These are phyloP conservation scores for Verticillium tricorpus DNA, from an alignment of 2,329 filamentous ascomycete genomes.

Conservation along the genomic window DNA sequence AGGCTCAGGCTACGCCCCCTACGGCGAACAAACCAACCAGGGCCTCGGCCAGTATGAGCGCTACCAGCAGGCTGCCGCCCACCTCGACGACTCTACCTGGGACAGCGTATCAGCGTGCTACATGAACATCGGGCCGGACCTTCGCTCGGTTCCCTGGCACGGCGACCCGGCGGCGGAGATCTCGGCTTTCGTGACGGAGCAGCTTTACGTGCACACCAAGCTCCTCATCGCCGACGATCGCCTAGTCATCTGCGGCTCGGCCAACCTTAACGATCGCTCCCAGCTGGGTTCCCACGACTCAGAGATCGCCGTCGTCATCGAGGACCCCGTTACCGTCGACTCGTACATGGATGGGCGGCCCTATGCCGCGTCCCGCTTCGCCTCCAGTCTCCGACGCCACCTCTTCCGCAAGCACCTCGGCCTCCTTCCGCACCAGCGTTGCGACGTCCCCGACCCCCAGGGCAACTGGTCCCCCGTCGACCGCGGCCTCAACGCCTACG, in stretches of 20 bases:
- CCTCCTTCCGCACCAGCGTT: conserved; percentile 68
- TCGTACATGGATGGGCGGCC: conserved; percentile 69
- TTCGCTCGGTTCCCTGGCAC: conserved; percentile 54
- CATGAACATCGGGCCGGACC: conserved; percentile 72
- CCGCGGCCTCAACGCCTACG: conserved; percentile 66
- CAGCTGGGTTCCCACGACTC: conserved; percentile 82
- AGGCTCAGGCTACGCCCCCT: conserved; percentile 37
- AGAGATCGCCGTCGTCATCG: conserved; percentile 85
- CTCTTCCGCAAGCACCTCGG: conserved; percentile 92
- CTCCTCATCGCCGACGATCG: conserved; percentile 57
- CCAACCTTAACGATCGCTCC: conserved; percentile 57
- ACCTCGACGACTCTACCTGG: conserved; percentile 54
- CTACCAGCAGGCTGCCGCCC: conserved; percentile 67
- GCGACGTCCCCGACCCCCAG: conserved; percentile 51
- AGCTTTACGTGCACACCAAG: conserved; percentile 53
- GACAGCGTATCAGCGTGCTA: conserved; percentile 77
- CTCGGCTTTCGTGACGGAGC: conserved; percentile 54
- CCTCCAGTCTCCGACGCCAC: conserved; percentile 74
- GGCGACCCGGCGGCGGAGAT: conserved; percentile 53
- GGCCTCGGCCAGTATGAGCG: conserved; percentile 50
- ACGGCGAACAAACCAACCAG: conserved; percentile 16
- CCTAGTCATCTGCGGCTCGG: conserved; percentile 73
- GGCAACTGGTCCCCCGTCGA: conserved; percentile 74
- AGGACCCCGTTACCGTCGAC: conserved; percentile 67
- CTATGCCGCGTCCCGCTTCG: conserved; percentile 70